Evolutionary conservation across 352 stramenopile genomes (phyloP).

Genomic region (Globisporangium abappressorium): DNA sequence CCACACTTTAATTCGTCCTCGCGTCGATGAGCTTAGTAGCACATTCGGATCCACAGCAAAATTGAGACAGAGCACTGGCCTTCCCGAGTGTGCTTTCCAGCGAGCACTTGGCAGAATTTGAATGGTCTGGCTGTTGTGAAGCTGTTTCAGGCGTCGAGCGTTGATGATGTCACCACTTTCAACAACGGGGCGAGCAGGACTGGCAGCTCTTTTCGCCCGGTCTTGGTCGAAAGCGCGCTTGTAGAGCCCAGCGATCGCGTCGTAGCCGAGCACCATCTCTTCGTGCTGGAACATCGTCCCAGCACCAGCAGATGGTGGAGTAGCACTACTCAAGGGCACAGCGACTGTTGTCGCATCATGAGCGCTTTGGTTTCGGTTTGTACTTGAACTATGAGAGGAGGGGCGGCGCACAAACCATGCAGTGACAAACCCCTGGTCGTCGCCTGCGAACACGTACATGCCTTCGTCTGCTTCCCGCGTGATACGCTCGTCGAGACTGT

Average conservation of each 20-base stretch:
- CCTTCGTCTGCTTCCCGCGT: constrained; percentile 21
- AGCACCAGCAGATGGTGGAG: neutral
- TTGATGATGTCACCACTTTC: neutral
- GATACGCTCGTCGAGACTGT: constrained; percentile 30
- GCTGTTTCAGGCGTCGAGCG: neutral
- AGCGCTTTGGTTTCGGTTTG: neutral
- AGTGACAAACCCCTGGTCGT: constrained; percentile 43
- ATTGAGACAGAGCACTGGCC: constrained; percentile 36
- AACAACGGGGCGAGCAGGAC: neutral
- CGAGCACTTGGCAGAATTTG: constrained; percentile 3
- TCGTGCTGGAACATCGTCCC: constrained; percentile 43
- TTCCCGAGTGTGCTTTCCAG: constrained; percentile 42
- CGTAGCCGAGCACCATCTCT: constrained; percentile 52
- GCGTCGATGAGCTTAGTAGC: constrained; percentile 44
- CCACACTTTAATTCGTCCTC: constrained; percentile 67
- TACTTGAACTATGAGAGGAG: neutral
- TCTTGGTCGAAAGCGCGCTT: constrained; percentile 26
- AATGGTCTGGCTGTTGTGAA: neutral
- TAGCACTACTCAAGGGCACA: neutral
- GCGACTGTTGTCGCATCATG: neutral
- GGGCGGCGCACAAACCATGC: constrained; percentile 29
- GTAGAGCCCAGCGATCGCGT: constrained; percentile 48
- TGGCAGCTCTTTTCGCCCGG: neutral
- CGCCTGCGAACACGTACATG: constrained; percentile 37
- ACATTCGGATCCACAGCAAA: constrained; percentile 34